phyloP scores from a whole-genome alignment of 768 basidiomycete genomes.

The Boletales sp. region DNA sequence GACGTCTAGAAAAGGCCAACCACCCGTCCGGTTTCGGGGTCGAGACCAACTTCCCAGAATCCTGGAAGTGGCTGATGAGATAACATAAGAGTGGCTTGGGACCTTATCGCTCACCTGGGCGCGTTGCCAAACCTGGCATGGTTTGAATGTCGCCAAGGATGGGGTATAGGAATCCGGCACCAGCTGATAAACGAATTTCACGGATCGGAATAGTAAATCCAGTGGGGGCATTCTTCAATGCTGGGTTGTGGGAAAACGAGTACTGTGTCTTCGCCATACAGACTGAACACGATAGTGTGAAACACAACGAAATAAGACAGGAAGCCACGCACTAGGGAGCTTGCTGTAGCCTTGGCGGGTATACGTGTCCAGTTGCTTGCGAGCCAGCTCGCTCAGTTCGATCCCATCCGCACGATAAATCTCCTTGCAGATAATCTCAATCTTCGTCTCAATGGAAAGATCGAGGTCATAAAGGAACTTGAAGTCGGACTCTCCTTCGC shows the following conservation, averaged over 20 bases:
- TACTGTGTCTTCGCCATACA: conserved; percentile 99
- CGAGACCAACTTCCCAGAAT: conserved; percentile 88
- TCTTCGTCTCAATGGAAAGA: conserved; percentile 84
- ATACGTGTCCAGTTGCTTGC: conserved; percentile 85
- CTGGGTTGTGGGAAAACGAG: conserved; percentile 93
- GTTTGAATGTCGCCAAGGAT: conserved; percentile 95
- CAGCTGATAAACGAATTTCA: conserved; percentile 82
- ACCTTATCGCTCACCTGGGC: conserved; percentile 57
- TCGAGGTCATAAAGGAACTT: conserved; percentile 91
- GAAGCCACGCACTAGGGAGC: conserved; percentile 62
- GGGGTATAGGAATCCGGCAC: conserved; percentile 95
- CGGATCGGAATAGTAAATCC: conserved; percentile 94
- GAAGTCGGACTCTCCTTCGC: conserved; percentile 81
- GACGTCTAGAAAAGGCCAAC: conserved; percentile 72
- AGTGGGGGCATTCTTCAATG: conserved; percentile 84
- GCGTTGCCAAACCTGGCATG: conserved; percentile 93
- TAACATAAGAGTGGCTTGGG: not conserved
- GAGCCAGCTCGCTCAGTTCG: conserved; percentile 78
- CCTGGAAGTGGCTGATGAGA: conserved; percentile 38
- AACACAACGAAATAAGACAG: conserved; percentile 1
- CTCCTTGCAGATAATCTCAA: conserved; percentile 79
- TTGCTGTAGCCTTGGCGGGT: conserved; percentile 82
- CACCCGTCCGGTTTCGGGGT: conserved; percentile 75
- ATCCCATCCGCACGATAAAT: conserved; percentile 95
- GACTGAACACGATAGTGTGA: conserved; percentile 42